Evolutionary conservation across 257 asterid genomes (phyloP), one percentile per base, ranked within the genome.

Genomic region (Gynochthodes officinalis): DNA sequence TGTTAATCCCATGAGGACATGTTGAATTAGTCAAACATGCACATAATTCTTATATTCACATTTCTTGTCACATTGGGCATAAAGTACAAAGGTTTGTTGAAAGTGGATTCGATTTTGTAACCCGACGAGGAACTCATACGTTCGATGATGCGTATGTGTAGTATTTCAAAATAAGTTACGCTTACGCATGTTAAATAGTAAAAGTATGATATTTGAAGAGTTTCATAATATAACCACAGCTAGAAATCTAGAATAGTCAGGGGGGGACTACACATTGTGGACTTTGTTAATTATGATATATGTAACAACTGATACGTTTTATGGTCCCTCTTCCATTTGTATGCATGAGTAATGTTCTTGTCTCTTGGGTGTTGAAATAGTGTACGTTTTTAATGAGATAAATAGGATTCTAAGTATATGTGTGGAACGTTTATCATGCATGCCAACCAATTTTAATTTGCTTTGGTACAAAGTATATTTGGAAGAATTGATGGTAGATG

Each of bases 21-120:
- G 73, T 75, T 75, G 74, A 67, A 43, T 58, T 57, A 4, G 73
- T 75, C 74, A 67, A 33, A 67, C 66, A 7, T 55, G 0, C 40
- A 61, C 19, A 27, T 27, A 39, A 1, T 0, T 21, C 19, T 23
- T 9, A 0, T 1, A 46, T 46, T 4, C 16, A 7, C 5, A 6
- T 7, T 13, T 4, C 50, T 13, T 15, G 11, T 15, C 50, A 4
- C 5, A 46, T 4, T 27, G 64, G 40, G n/a, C n/a, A n/a, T n/a
- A n/a, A n/a, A n/a, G n/a, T n/a, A n/a, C n/a, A n/a, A n/a, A n/a
- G n/a, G n/a, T n/a, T n/a, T n/a, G n/a, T n/a, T n/a, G n/a, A n/a
- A n/a, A n/a, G n/a, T n/a, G n/a, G n/a, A n/a, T n/a, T n/a, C n/a
- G n/a, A n/a, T n/a, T n/a, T n/a, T n/a, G n/a, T n/a, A n/a, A n/a